Evolutionary conservation across 441 rosid genomes (phyloP), one percentile per base, ranked within the genome.

Genomic region (Gossypium schwendimanii): DNA sequence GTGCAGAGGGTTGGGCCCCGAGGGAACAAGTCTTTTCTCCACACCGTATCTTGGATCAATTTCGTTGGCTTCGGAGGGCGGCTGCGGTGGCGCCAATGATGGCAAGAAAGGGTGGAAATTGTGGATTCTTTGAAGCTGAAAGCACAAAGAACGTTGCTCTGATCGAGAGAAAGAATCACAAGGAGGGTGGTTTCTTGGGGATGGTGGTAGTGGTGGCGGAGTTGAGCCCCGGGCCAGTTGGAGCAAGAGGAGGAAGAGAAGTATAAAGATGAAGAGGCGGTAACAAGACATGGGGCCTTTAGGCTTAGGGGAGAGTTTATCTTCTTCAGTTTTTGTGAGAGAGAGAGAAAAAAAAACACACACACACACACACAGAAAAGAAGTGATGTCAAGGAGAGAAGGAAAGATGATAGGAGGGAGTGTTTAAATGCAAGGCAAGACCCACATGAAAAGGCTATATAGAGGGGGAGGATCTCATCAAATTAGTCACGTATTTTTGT

Each of bases 1-100:
- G 85, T 91, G 97, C 79, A 91, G 98, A 14, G 98, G 98, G 81
- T 93, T 87, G 18, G 98, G 97, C 21, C 97, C 97, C 47, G 95
- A 88, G 6, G 98, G 98, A 49, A 93, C 95, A 39, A 93, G 86
- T 74, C 98, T 83, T 78, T 89, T 93, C 75, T 89, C 86, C 44
- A 89, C 93, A 15, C 91, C 98, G 69, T 86, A 93, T 80, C 88
- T 86, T 39, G 94, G 90, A 39, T 89, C 96, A 52, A 87, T 87
- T 84, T 86, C 88, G 12, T 66, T 44, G 4, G 33, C 72, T 1
- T 76, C 59, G 2, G 87, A 71, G 1, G 83, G 77, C 0, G 75
- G 82, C 4, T 82, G 86, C 8, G 72, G 69, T 28, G 60, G 33
- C 6, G 41, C 39, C 11, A 36, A 21, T 18, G 65, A 45, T 11